Conservation (phyloP, 2,329 filamentous ascomycete genomes). For the Microsporum canis region DNA sequence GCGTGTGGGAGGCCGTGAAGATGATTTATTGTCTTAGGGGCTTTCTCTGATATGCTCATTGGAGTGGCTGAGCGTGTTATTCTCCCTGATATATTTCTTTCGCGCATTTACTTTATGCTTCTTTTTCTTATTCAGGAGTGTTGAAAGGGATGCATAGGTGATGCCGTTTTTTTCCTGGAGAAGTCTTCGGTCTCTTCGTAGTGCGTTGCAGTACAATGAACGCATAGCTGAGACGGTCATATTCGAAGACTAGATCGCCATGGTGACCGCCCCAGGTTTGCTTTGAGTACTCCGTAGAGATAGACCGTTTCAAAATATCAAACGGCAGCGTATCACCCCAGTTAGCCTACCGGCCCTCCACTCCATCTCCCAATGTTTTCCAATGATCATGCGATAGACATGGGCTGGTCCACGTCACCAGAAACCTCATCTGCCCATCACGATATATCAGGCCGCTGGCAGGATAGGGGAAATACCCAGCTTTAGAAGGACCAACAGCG, state of each 20-base stretch:
- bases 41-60: neutral
- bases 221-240: neutral
- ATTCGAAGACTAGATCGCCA: neutral
- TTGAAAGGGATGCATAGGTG: neutral
- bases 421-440: conserved; percentile 34
- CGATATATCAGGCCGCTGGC: conserved; percentile 37
- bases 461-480: conserved; percentile 39
- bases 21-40: neutral
- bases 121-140: neutral
- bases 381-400: conserved; percentile 15
- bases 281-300: neutral
- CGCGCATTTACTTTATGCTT: neutral
- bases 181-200: neutral
- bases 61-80: neutral
- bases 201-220: neutral
- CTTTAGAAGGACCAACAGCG: conserved; percentile 41
- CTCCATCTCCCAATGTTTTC: neutral
- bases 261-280: neutral
- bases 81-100: neutral
- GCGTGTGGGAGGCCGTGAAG: neutral
- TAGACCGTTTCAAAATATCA: too few species aligned
- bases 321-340: too few species aligned
- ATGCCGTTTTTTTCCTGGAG: neutral
- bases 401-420: conserved; percentile 38
- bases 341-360: neutral